Base-by-base conservation (phyloP, 202 grass and related monocot genomes). In the Saccharum hybrid region DNA sequence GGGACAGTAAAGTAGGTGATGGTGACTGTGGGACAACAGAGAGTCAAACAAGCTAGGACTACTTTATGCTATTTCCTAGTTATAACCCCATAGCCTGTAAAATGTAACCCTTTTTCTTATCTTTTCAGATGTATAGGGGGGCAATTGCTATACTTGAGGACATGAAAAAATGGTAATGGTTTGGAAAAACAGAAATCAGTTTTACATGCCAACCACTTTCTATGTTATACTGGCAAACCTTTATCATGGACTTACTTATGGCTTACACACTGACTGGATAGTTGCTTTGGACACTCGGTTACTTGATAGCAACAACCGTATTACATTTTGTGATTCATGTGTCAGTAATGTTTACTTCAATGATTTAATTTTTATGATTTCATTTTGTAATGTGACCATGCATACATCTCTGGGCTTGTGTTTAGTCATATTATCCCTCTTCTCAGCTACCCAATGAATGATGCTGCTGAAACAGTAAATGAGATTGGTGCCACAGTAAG, bases 1-100 rank as follows among this genome's bases (percentile, higher is more conserved):
- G 96, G 96, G 96, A 99, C 73, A 78, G 91, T 88, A 99, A 99
- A 99, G 96, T 88, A 38, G 91, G 93, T 51, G 96, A 98, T 81
- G 96, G 93, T 87, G 93, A 98, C 66, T 96, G 93, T 86, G 96
- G 96, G 71, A 90, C 89, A 77, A 94, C 91, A 42, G 96, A 96
- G 78, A 84, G 93, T 92, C 76, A 84, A 65, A 48, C 77, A 41
- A 56, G 36, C 33, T 48, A 67, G 9, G 41, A 38, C 33, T 22
- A 23, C 34, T 80, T 61, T 37, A 31, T 73, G 41, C 66, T 52
- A 22, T 62, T 34, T 78, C 38, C 65, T 68, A 70, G 13, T 19
- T 70, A 70, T 69, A 54, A 69, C 28, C 22, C 48, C 34, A 57
- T 69, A 57, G 64, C 48, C 11, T 36, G 48, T 70, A 67, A 36